Evolutionary conservation across 305 asterid genomes (phyloP), one percentile per base, ranked within the genome.

Genomic region (Petunia hybrid): DNA sequence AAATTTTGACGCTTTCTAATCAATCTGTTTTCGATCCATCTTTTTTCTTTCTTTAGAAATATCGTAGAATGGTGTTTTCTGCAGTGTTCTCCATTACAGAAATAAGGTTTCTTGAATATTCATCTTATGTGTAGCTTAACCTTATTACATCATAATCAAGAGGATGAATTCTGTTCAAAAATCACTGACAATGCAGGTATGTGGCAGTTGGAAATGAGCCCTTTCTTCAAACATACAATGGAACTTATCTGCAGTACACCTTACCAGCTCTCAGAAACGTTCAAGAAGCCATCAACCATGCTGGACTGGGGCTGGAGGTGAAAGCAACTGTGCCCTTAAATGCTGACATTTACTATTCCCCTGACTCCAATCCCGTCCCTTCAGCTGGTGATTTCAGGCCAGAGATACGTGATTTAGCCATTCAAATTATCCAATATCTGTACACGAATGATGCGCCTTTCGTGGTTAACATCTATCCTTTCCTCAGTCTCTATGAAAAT

Each of bases 141-240:
- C 1, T 59, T 9, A 7, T 6, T 22, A 46, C 6, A n/a, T 59
- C 1, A 35, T n/a, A 59, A 59, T 59, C 64, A 59, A 16, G 36
- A 5, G 38, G 64, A 22, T 22, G 8, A 63, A 3, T 5, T 56
- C 7, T 36, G 66, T 5, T 35, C 55, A 16, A 40, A 3, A 61
- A 31, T 65, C 2, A 41, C 6, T 31, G 13, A 40, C 65, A 78
- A 69, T 69, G 65, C 88, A 91, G 94, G 86, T 88, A 90, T 57
- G 92, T 91, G 7, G 96, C 95, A 0, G 94, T 92, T 39, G 97
- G 97, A 35, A 92, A 91, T 48, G 96, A 92, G 81, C 97, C 97
- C 0, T 92, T 92, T 70, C 90, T 92, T 9, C 87, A 80, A 57
- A 85, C 93, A 39, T 91, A 89, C 82, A 91, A 92, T 51, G 90